A percentile compares a stretch with the other conserved stretches of the same genome.
These are phyloP conservation scores for Podosphaera xanthii DNA, from an alignment of 2,329 filamentous ascomycete species.

Conservation along the genomic window DNA sequence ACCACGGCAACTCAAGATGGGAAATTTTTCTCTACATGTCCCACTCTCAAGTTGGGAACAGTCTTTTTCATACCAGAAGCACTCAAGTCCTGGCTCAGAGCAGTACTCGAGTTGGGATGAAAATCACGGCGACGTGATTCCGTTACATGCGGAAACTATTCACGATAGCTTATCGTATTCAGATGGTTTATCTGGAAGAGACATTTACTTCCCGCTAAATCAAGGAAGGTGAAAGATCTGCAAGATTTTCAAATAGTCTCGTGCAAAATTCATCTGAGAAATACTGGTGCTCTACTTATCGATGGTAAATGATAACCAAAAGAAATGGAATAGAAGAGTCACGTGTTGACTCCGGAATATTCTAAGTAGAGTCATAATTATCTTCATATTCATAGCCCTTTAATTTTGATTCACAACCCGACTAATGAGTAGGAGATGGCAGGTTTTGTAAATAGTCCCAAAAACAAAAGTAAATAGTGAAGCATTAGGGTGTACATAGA, in stretches of 20 bases:
- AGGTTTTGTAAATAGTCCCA: not conserved
- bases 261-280: not conserved
- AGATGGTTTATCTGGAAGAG: slow-evolving; percentile 8
- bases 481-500: not conserved
- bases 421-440: not conserved
- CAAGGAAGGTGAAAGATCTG: slow-evolving; percentile 7
- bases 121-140: slow-evolving; percentile 6
- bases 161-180: slow-evolving; percentile 5
- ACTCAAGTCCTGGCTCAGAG: slow-evolving; percentile 8
- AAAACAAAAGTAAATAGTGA: not conserved
- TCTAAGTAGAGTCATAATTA: not conserved
- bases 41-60: slow-evolving; percentile 13
- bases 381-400: not conserved
- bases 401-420: not conserved
- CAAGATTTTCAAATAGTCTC: not conserved
- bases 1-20: slow-evolving; percentile 9
- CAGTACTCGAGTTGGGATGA: slow-evolving; percentile 11
- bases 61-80: slow-evolving; percentile 12
- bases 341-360: not conserved
- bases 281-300: not conserved
- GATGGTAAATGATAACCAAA: not conserved
- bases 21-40: slow-evolving; percentile 7
- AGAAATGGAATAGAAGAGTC: not conserved
- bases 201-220: slow-evolving; percentile 12
- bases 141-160: slow-evolving; percentile 5